Evolutionary conservation across 176 grass and related monocot genomes (phyloP), one percentile per base, ranked within the genome.

Genomic region (Alopecurus myosuroides): DNA sequence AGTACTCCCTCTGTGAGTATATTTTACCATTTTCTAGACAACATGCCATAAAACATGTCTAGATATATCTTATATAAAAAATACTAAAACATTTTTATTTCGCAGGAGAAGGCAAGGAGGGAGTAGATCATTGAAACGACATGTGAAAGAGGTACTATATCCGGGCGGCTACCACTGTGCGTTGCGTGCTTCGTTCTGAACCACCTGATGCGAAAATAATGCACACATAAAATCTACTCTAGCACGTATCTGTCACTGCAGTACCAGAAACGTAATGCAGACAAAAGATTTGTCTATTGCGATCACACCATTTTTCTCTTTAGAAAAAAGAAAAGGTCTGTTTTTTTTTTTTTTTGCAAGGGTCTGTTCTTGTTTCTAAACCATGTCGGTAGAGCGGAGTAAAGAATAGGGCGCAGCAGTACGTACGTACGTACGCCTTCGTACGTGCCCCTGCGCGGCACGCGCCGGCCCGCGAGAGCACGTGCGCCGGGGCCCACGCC

Each of bases 401-500:
- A 45, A 13, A 39, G 5, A 7, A 74, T 19, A 9, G 3, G 18
- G 65, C 0, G 55, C 2, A 11, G 41, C 20, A 14, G 77, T 7
- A 9, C 66, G 35, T 70, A 25, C 66, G 34, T 50, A 50, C 42
- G n/a, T 51, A n/a, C 3, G 3, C 28, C 28, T 64, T n/a, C 4
- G 57, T 51, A 9, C 41, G 42, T 45, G 42, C 42, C 42, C 42
- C 42, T 45, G 42, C 42, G 11, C 2, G 69, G n/a, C 75, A 74
- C 45, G 56, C 46, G 82, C 22, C 61, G 70, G 42, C 35, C 5
- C 7, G 13, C 1, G 70, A 46, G 34, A 0, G 55, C 84, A 83
- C 88, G 88, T 86, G 84, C 80, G 79, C 52, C 39, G 74, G 67
- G 88, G 28, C 46, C 10, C 20, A 5, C 56, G 11, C 46, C 10